Evolutionary conservation across 202 grass and related monocot species (phyloP).

Genomic region (Zoysia matrella): DNA sequence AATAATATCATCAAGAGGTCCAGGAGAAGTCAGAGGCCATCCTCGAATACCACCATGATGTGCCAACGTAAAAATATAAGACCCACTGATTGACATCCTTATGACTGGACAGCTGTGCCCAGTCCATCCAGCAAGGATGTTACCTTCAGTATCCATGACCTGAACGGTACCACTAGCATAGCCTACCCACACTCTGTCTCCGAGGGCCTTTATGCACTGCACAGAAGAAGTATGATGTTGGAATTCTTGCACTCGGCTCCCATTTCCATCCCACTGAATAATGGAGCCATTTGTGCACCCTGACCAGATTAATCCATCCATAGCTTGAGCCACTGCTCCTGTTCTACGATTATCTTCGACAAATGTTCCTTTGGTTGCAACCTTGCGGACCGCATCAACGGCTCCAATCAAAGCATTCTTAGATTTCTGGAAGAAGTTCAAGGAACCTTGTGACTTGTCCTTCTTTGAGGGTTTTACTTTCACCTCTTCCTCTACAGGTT

Average conservation of each 20-base stretch:
- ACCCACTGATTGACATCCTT: constrained; percentile 72
- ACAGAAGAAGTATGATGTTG: constrained; percentile 58
- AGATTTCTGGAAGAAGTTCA: constrained; percentile 28
- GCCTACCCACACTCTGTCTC: constrained; percentile 84
- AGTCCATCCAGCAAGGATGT: constrained; percentile 63
- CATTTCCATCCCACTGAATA: no score
- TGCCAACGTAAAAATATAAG: constrained; percentile 79
- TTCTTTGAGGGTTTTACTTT: no score
- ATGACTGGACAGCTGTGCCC: constrained; percentile 39
- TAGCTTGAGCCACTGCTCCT: constrained; percentile 71
- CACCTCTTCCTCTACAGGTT: no score
- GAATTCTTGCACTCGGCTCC: no score
- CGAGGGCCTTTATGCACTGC: constrained; percentile 84
- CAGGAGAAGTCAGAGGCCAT: constrained; percentile 86
- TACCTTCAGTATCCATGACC: constrained; percentile 82
- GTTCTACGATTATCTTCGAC: constrained; percentile 85
- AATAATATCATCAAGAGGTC: constrained; percentile 83
- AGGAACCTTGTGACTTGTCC: no score
- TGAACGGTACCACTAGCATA: constrained; percentile 87
- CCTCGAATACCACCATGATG: constrained; percentile 94
- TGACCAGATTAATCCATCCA: constrained; percentile 84
- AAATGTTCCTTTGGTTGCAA: constrained; percentile 87
- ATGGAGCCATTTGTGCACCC: constrained; percentile 88
- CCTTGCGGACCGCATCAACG: constrained; percentile 85
- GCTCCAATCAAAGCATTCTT: constrained; percentile 90